phyloP scores from a whole-genome alignment of 495 filamentous ascomycete species.

The Aspergillus cristatus region DNA sequence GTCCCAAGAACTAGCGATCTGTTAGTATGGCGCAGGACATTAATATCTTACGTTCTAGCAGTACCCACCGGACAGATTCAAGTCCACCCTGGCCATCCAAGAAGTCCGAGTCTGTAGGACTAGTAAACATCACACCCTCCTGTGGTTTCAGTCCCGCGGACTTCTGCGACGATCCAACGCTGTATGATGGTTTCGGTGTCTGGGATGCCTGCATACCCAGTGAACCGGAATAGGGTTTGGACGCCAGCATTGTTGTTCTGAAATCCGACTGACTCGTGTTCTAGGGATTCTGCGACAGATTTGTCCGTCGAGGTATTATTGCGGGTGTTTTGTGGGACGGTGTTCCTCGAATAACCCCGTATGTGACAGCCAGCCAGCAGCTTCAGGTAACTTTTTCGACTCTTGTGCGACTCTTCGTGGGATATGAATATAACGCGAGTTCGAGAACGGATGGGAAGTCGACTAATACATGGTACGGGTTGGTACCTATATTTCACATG shows the following conservation, averaged over 20 bases:
- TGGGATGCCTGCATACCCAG: constrained; percentile 49
- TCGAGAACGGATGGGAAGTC: too few relatives aligned
- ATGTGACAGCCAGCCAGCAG: too few relatives aligned
- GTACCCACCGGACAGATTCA: constrained; percentile 49
- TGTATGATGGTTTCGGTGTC: constrained; percentile 44
- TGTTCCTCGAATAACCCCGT: too few relatives aligned
- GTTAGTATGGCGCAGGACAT: constrained; percentile 14
- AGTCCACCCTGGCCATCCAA: constrained; percentile 61
- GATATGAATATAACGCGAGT: too few relatives aligned
- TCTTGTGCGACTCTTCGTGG: too few relatives aligned
- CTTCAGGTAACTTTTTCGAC: too few relatives aligned
- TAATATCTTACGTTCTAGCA: background rate
- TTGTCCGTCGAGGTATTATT: too few relatives aligned
- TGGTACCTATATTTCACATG: too few relatives aligned
- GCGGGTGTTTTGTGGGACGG: too few relatives aligned
- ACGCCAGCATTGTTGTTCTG: constrained; percentile 62
- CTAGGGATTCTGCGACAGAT: background rate
- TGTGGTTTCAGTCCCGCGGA: constrained; percentile 45
- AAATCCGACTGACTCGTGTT: constrained; percentile 12
- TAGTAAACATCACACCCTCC: constrained; percentile 59
- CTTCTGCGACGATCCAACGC: constrained; percentile 38
- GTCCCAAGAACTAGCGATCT: constrained; percentile 60
- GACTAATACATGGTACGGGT: too few relatives aligned
- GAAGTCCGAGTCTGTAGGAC: constrained; percentile 92
- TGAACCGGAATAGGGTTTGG: constrained; percentile 66